A percentile compares a stretch with the other conserved stretches of the same genome.
These are phyloP conservation scores for Apiospora aurea DNA, from an alignment of 2,329 filamentous ascomycete species.

Conservation along the genomic window DNA sequence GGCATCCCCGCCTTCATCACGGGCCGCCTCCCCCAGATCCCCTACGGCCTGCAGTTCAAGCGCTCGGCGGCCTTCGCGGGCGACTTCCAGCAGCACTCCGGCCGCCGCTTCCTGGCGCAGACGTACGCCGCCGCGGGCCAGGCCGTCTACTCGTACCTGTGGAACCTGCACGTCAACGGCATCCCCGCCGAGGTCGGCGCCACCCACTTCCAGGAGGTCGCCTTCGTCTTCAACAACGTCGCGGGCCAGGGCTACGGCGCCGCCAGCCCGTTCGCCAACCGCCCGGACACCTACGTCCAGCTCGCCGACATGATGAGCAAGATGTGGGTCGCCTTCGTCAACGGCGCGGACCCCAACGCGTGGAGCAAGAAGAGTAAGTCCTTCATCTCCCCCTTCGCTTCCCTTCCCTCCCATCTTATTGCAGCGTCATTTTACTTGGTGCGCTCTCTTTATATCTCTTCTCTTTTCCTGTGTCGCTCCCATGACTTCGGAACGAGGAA, in stretches of 20 bases:
- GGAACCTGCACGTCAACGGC: conserved; percentile 49
- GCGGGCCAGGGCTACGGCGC: conserved; percentile 52
- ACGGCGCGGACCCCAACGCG: conserved; percentile 52
- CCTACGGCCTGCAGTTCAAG: conserved; percentile 28
- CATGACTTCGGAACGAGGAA: too few species aligned
- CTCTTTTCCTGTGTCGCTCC: too few species aligned
- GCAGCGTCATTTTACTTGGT: background rate
- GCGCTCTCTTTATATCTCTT: too few species aligned
- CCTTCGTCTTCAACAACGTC: conserved; percentile 62
- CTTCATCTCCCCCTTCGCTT: too few species aligned
- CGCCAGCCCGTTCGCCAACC: conserved; percentile 47
- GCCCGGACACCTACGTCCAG: conserved; percentile 48
- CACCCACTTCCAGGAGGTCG: conserved; percentile 56
- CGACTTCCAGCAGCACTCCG: conserved; percentile 62
- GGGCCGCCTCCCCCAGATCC: conserved; percentile 17
- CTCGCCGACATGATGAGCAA: conserved; percentile 56
- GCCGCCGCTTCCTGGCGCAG: conserved; percentile 59
- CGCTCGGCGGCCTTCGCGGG: conserved; percentile 49
- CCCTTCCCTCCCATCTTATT: background rate
- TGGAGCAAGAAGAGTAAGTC: conserved; percentile 25
- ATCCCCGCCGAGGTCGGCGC: conserved; percentile 35
- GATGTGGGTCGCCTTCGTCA: conserved; percentile 60
- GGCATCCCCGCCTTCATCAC: conserved; percentile 28
- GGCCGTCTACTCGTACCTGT: conserved; percentile 62
- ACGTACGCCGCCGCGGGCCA: conserved; percentile 55